phyloP scores from a whole-genome alignment of 2,329 filamentous ascomycete species.

The Pseudogymnoascus sp. region DNA sequence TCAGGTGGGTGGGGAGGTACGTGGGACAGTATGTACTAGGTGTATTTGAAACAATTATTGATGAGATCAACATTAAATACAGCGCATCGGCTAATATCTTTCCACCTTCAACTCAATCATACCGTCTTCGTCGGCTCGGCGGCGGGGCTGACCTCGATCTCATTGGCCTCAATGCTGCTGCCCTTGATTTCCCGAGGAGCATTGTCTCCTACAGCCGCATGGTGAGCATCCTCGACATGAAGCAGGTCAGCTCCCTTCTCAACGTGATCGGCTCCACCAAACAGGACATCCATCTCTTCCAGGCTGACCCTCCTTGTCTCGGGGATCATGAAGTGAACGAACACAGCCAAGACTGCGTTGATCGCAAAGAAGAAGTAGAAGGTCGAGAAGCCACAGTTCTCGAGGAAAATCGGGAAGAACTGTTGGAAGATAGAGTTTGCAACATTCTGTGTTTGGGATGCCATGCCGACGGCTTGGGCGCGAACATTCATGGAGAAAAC shows the following conservation, averaged over 20 bases:
- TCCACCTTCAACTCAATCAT: not conserved
- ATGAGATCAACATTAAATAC: conserved; percentile 1
- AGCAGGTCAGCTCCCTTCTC: conserved; percentile 26
- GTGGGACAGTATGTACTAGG: not conserved
- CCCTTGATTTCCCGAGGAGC: not conserved
- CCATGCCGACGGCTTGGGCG: conserved; percentile 61
- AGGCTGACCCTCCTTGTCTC: conserved; percentile 48
- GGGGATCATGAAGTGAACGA: conserved; percentile 45
- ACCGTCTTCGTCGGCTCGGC: not conserved
- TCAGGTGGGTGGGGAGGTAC: too few relatives aligned
- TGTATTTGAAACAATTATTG: not conserved
- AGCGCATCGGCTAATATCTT: not conserved
- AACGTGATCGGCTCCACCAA: conserved; percentile 33
- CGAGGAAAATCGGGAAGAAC: conserved; percentile 61
- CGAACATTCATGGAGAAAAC: conserved; percentile 67
- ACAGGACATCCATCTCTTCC: conserved; percentile 49
- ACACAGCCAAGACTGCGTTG: conserved; percentile 40
- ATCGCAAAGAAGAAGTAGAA: conserved; percentile 48
- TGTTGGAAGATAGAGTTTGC: conserved; percentile 62
- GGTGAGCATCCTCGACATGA: conserved; percentile 22
- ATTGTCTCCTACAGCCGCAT: conserved; percentile 13
- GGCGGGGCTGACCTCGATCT: not conserved
- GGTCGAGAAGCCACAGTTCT: conserved; percentile 39
- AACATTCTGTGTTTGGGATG: conserved; percentile 51
- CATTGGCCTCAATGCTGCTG: not conserved